Base-by-base conservation (phyloP, 2,329 filamentous ascomycete species). In the Talaromyces rugulosus region DNA sequence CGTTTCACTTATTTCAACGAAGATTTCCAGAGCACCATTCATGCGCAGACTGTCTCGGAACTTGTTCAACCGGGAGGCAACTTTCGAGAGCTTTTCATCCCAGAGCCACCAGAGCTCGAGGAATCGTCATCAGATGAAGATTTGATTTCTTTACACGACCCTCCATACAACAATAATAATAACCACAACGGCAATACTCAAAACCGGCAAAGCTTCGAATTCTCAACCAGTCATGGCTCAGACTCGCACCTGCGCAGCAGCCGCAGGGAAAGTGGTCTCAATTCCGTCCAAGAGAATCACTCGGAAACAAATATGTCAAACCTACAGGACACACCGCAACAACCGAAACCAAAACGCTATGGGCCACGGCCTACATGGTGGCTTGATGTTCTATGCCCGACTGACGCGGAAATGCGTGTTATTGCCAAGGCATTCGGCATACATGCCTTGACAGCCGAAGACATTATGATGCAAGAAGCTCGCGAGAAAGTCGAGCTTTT, bases 1-100 rank as follows among this genome's bases (percentile, higher is more conserved):
- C 86, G 95, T 30, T 99, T 97, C 74, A 98, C 95, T 0, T 99
- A 99, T 75, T 99, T 99, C 82, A 98, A 98, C 75, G 95, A 98
- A 73, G 92, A 96, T 65, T 92, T 98, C 61, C 89, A 92, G 70
- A 96, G 91, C 74, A 99, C 95, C 0, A 96, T 99, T 64, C 95
- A 99, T 75, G 95, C 92, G 63, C 91, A 96, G 75, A 95, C 90
- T 0, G 96, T 99, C 62, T 96, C 92, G 2, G 95, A 97, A 73
- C 83, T 99, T 23, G 85, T 96, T 8, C 92, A 96, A 67, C 88
- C 91, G 0, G 95, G 92, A 5, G 85, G 88, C 63, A 90, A 85
- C 51, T 99, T 99, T 74, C 84, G 84, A 63, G 91, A 96, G 68
- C 84, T 99, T 0, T 99, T 99, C 72, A 85, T 96, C 27, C 95